A percentile compares a stretch with the other conserved stretches of the same genome.
These are phyloP conservation scores for Lachnellula arida DNA, from an alignment of 2,329 filamentous ascomycete species.

Conservation along the genomic window DNA sequence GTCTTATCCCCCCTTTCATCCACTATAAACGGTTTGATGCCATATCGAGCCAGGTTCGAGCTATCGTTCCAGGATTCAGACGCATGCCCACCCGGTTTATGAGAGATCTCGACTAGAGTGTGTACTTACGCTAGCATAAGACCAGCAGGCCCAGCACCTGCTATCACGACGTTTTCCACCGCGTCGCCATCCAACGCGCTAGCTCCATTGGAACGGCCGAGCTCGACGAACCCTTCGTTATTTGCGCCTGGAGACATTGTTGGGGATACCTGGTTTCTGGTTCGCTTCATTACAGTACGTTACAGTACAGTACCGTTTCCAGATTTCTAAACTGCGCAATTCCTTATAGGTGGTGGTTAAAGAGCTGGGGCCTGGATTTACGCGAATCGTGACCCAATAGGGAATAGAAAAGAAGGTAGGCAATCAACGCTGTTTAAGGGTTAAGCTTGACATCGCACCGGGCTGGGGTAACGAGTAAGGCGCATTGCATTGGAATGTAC, in stretches of 20 bases:
- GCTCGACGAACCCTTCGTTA: conserved; percentile 18
- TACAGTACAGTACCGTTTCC: neutral
- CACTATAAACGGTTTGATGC: conserved; percentile 59
- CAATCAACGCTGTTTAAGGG: no score
- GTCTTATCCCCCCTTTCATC: conserved; percentile 68
- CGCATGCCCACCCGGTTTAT: neutral
- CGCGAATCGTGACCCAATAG: no score
- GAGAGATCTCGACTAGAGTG: neutral
- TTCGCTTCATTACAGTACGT: conserved; percentile 10
- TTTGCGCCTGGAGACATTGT: conserved; percentile 19
- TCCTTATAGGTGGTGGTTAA: neutral
- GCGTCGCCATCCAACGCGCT: neutral
- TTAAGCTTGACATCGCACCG: no score
- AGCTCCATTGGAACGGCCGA: conserved; percentile 6
- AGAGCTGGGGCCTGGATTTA: neutral
- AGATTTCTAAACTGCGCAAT: no score
- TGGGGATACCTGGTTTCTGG: conserved; percentile 8
- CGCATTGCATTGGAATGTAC: no score
- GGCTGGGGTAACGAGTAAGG: no score
- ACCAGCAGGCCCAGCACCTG: conserved; percentile 41
- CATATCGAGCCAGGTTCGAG: conserved; percentile 57
- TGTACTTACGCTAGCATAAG: conserved; percentile 35
- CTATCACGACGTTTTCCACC: conserved; percentile 27
- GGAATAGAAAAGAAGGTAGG: no score
- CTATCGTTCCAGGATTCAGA: conserved; percentile 27